Evolutionary conservation across 352 stramenopile species (phyloP), one percentile per base, ranked within the genome.

Genomic region (Phytophthora rubi): DNA sequence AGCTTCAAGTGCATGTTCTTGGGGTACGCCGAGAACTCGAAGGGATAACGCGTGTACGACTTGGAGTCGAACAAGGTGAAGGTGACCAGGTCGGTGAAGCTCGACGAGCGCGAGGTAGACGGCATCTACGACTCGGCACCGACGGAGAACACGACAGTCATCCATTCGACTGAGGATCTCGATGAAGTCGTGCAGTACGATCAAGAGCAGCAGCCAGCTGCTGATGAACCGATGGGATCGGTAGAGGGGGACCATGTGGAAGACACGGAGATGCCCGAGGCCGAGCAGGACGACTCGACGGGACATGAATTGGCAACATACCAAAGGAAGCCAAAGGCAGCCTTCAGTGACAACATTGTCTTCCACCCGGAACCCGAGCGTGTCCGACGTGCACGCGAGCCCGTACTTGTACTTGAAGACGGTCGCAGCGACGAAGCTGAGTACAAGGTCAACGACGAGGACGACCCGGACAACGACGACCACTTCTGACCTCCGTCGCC

Each of bases 191-290:
- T 49, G 42, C 42, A 45, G 52, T 51, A 16, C 13, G 35, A 55
- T 1, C 49, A 55, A 60, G 32, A 44, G n/a, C 49, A 54, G 5
- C 51, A 53, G 26, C 33, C n/a, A 12, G 9, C n/a, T 26, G 23
- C 6, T 18, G 39, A 67, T 12, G 37, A 35, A 33, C 35, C 23
- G 16, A 47, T 55, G 52, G 49, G 35, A 16, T 21, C 33, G 16
- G 42, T 49, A 1, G 60, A 26, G 6, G 60, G 2, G n/a, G 39
- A 55, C 5, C 4, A 6, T 4, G 35, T 16, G 33, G 49, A 66
- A 49, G 51, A 66, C 33, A 47, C 59, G 21, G 51, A 60, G 10
- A 60, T 60, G 39, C 13, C 16, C 23, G 51, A 53, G 26, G 51
- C 23, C 42, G 42, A 49, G 42, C 16, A 3, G 37, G 53, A 37